phyloP scores from a whole-genome alignment of 257 asterid genomes.

The Solanum appendiculatum region DNA sequence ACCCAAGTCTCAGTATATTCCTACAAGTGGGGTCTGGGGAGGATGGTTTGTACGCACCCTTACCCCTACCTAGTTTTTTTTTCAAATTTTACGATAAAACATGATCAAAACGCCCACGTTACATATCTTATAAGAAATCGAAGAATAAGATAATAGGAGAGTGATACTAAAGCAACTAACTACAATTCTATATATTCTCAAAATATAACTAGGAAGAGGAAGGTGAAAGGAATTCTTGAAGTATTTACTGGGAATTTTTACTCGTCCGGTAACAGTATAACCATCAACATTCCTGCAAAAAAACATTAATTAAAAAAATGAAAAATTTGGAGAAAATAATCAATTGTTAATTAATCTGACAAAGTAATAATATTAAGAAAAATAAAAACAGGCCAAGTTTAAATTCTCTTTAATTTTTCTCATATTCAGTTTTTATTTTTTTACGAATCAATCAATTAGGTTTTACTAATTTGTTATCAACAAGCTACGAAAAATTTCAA shows the following conservation, averaged over 20 bases:
- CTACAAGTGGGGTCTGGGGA: neutral
- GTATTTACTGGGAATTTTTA: constrained; percentile 20
- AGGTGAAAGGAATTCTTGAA: neutral
- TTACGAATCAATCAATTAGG: neutral
- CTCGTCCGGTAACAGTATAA: constrained; percentile 19
- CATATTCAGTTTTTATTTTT: neutral
- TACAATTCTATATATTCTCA: neutral
- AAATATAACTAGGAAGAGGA: neutral
- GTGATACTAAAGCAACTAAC: neutral
- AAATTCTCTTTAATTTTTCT: neutral
- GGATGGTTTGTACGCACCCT: too few relatives aligned
- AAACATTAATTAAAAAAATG: neutral
- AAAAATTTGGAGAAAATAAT: neutral
- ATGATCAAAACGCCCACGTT: neutral
- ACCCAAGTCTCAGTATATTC: neutral
- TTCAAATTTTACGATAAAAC: neutral
- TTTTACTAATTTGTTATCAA: neutral
- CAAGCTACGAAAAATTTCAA: neutral
- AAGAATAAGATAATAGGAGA: neutral
- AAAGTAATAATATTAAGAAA: neutral
- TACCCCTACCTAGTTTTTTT: too few relatives aligned
- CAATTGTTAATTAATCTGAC: neutral
- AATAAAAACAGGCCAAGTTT: neutral
- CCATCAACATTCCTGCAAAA: constrained; percentile 18
- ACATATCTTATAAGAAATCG: neutral